These are phyloP conservation scores for Sicyos baderoa DNA, from an alignment of 306 rosid genomes.

Conservation along the genomic window DNA sequence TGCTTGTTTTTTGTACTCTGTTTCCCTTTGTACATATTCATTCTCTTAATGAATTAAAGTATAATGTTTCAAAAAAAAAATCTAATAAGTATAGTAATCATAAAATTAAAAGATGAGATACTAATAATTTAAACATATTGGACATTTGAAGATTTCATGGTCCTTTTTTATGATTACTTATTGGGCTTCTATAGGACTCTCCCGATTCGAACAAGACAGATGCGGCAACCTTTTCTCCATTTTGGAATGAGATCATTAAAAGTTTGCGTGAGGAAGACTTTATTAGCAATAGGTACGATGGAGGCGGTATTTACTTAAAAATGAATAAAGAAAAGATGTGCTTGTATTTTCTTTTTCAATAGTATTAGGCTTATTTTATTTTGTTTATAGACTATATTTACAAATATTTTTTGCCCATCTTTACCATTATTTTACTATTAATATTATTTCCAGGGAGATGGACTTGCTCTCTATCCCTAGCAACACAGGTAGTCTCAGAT, in stretches of 20 bases:
- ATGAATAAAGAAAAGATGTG: slow-evolving; percentile 4
- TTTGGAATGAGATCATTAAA: slow-evolving; percentile 94
- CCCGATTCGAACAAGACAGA: slow-evolving; percentile 53
- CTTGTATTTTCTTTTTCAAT: background rate
- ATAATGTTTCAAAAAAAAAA: no score
- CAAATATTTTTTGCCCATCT: slow-evolving; percentile 13
- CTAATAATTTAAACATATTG: no score
- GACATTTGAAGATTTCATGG: background rate
- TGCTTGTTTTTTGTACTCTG: no score
- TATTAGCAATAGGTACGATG: slow-evolving; percentile 70
- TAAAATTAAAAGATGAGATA: background rate
- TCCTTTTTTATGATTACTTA: slow-evolving; percentile 11
- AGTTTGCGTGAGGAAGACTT: slow-evolving; percentile 92
- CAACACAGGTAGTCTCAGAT: slow-evolving; percentile 75
- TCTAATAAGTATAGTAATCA: no score
- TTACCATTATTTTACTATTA: slow-evolving; percentile 11
- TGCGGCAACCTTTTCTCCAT: slow-evolving; percentile 86
- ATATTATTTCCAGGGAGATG: slow-evolving; percentile 63
- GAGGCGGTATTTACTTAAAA: slow-evolving; percentile 18
- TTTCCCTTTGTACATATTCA: no score
- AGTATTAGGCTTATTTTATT: background rate
- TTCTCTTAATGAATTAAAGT: no score
- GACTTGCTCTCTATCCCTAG: slow-evolving; percentile 83
- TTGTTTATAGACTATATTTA: slow-evolving; percentile 6
- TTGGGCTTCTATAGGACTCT: slow-evolving; percentile 49